Percentiles rank a stretch among this genome's conserved stretches.
These are phyloP conservation scores for Alternaria atra DNA, from an alignment of 2,329 filamentous ascomycete genomes.

Conservation along the genomic window DNA sequence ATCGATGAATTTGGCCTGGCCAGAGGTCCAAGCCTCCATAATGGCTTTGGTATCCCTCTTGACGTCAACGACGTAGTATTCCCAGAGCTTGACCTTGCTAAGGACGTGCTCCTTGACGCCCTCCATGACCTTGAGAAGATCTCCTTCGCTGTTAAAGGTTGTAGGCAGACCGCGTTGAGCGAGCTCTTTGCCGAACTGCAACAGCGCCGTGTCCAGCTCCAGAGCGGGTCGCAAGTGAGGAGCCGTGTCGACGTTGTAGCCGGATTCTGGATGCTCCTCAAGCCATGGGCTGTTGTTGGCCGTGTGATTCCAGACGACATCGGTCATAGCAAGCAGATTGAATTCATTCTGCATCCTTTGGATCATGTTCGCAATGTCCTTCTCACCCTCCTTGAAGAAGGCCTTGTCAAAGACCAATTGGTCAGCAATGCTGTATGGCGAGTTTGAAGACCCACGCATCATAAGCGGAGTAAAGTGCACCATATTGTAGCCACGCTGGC, in stretches of 20 bases:
- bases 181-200: conserved; percentile 70
- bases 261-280: conserved; percentile 90
- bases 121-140: conserved; percentile 83
- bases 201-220: conserved; percentile 79
- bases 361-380: conserved; percentile 80
- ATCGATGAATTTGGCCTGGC: conserved; percentile 64
- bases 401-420: conserved; percentile 85
- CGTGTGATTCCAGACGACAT: conserved; percentile 98
- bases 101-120: conserved; percentile 84
- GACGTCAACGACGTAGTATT: conserved; percentile 88
- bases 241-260: conserved; percentile 92
- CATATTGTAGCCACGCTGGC: conserved; percentile 96
- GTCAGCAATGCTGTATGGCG: conserved; percentile 95
- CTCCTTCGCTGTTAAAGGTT: conserved; percentile 73
- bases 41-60: conserved; percentile 74
- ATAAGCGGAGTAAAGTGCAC: conserved; percentile 97
- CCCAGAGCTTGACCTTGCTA: conserved; percentile 82
- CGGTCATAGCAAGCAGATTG: conserved; percentile 86
- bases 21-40: conserved; percentile 74
- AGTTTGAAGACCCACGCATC: conserved; percentile 88
- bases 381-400: conserved; percentile 84
- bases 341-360: conserved; percentile 84
- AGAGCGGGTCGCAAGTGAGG: conserved; percentile 74
- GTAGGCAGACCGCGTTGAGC: conserved; percentile 76
- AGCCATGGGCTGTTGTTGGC: conserved; percentile 96